Evolutionary conservation across 441 rosid genomes (phyloP), one percentile per base, ranked within the genome.

Genomic region (Mallotus repandus): DNA sequence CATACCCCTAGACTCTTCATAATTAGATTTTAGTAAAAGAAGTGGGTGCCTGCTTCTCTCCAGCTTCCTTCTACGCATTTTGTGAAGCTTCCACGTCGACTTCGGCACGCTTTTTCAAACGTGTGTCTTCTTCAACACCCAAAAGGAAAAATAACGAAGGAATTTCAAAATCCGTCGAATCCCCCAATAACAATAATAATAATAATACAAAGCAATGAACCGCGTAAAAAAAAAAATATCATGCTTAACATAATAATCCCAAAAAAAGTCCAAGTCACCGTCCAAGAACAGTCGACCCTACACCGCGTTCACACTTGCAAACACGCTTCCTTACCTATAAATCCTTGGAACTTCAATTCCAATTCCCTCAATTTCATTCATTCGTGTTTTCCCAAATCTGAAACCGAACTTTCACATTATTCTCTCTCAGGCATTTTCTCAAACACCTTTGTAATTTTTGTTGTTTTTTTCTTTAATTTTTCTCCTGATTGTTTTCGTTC

Each of bases 401-500:
- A 78, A 74, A 66, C 68, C 55, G 9, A 25, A 19, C 50, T 59
- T 76, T 76, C 72, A 60, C 81, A 53, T 50, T 65, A 49, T 54
- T 61, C 9, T 43, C 74, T 7, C 21, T 65, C 35, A 77, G 78
- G 75, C 68, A n/a, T 55, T 74, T 71, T 52, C 38, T 80, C 84
- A 64, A 78, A 78, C 81, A 71, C 80, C 72, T 72, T 58, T 77
- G 69, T 74, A 76, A 54, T 14, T 48, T 43, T 59, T 41, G 29
- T 25, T 25, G 29, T 25, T 25, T 25, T 25, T 25, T 25, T 25
- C 1, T 25, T n/a, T n/a, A n/a, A n/a, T 18, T 12, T 25, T 53
- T 18, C 6, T 60, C 32, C 68, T 21, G 10, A 35, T 19, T 2
- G 50, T 9, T 12, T 65, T 60, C 61, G n/a, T 61, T 64, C 9